Percentiles rank a stretch among this genome's conserved stretches.
These are phyloP conservation scores for Mikania micrantha DNA, from an alignment of 129 eudicot species.

Conservation along the genomic window DNA sequence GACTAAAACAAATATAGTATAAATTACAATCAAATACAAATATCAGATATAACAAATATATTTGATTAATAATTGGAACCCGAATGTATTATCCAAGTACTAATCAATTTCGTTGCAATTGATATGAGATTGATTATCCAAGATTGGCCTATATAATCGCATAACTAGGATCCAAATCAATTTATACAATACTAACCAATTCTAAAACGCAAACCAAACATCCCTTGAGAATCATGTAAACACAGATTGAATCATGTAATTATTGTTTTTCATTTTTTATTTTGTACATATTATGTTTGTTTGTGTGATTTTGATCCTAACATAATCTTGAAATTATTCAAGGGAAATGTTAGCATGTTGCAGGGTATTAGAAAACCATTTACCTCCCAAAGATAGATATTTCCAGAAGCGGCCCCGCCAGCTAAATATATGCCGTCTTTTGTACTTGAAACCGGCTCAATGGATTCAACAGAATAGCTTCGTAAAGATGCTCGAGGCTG, in stretches of 20 bases:
- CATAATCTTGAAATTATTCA: not conserved
- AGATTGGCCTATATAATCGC: not conserved
- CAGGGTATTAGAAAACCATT: conserved; percentile 1
- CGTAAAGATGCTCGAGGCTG: conserved; percentile 35
- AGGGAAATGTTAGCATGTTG: not conserved
- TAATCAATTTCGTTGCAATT: not conserved
- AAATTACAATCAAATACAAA: too few species aligned
- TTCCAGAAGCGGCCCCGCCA: conserved; percentile 46
- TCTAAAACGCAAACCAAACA: conserved; percentile 9
- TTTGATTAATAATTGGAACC: not conserved
- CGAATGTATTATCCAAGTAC: not conserved
- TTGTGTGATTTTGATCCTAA: not conserved
- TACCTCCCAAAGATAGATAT: conserved; percentile 47
- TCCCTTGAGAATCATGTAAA: not conserved
- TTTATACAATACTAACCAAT: not conserved
- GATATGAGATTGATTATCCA: not conserved
- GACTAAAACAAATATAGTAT: too few species aligned
- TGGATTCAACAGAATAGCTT: conserved; percentile 36
- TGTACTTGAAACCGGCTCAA: conserved; percentile 38
- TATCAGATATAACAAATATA: too few species aligned
- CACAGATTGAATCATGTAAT: not conserved
- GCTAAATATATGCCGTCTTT: conserved; percentile 46
- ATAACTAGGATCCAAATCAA: not conserved
- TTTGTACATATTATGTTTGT: not conserved
- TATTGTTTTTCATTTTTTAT: not conserved